A percentile compares a stretch with the other conserved stretches of the same genome.
Evolutionary conservation across 257 asterid genomes (phyloP).

Genomic region (Salvia splendens): DNA sequence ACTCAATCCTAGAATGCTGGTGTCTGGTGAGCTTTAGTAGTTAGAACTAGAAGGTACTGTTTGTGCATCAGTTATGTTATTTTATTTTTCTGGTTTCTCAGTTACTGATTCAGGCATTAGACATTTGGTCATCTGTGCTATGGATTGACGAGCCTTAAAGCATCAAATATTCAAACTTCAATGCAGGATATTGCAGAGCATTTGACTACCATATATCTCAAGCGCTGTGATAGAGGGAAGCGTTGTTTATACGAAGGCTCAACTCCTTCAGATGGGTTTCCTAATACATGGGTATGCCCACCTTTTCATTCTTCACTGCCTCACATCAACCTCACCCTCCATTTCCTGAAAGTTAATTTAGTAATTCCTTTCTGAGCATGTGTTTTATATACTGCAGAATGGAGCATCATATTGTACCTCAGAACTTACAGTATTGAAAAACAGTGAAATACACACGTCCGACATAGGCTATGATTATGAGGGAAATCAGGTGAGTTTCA

Average conservation of each 20-base stretch:
- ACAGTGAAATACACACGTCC: constrained; percentile 85
- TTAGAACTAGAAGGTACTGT: background rate
- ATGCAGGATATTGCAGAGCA: constrained; percentile 97
- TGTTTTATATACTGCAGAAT: constrained; percentile 38
- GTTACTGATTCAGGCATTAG: background rate
- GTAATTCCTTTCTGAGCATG: constrained; percentile 8
- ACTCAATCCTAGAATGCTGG: too few species aligned
- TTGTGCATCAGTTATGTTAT: background rate
- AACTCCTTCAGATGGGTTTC: constrained; percentile 83
- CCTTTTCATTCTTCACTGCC: constrained; percentile 3
- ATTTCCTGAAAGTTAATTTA: constrained; percentile 8
- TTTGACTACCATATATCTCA: constrained; percentile 78
- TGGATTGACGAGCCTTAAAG: constrained; percentile 3
- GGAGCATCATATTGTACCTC: constrained; percentile 64
- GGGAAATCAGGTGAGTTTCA: constrained; percentile 71
- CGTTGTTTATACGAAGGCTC: constrained; percentile 95
- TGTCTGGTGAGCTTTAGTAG: background rate
- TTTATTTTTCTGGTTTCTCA: constrained; percentile 1
- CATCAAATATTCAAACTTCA: constrained; percentile 15
- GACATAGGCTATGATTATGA: constrained; percentile 86
- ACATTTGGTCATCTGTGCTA: constrained; percentile 15
- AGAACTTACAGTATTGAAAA: constrained; percentile 73
- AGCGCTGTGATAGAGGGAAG: constrained; percentile 86
- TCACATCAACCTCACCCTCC: constrained; percentile 14
- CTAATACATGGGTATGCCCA: constrained; percentile 60